Percentiles rank a stretch among this genome's conserved stretches.
Conservation (phyloP, 345 rosid species). For the Brassica incana region DNA sequence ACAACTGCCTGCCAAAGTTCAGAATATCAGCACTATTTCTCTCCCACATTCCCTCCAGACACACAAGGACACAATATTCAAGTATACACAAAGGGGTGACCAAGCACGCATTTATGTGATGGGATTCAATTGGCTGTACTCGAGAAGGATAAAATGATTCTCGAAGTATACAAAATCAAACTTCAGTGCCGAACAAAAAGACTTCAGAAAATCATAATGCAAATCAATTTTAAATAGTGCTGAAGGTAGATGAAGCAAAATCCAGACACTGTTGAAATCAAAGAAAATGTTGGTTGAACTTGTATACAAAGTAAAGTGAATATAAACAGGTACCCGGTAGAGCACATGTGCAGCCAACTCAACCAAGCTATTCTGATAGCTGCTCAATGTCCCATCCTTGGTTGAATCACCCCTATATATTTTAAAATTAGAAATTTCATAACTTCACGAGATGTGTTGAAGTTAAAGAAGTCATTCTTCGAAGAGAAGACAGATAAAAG, state of each 20-base stretch:
- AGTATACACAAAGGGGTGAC: slow-evolving; percentile 14
- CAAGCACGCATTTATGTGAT: slow-evolving; percentile 17
- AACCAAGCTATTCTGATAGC: slow-evolving; percentile 62
- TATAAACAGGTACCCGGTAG: slow-evolving; percentile 55
- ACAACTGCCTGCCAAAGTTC: slow-evolving; percentile 56
- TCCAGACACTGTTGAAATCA: slow-evolving; percentile 21
- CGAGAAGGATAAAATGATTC: neutral
- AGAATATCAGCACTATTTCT: slow-evolving; percentile 21
- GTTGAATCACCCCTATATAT: slow-evolving; percentile 64
- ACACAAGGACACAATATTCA: slow-evolving; percentile 12
- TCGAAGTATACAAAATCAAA: neutral
- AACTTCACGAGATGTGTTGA: slow-evolving; percentile 9
- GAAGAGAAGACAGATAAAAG: slow-evolving; percentile 29
- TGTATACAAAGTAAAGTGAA: slow-evolving; percentile 12
- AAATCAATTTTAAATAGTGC: neutral
- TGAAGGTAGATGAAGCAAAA: slow-evolving; percentile 10
- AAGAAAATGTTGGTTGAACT: neutral
- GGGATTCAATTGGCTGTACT: slow-evolving; percentile 10
- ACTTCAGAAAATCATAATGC: neutral
- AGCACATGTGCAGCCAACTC: slow-evolving; percentile 78
- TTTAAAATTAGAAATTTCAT: slow-evolving; percentile 25
- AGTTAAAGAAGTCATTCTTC: neutral
- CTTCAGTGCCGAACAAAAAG: neutral
- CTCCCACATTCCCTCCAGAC: slow-evolving; percentile 20
- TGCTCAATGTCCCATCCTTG: slow-evolving; percentile 74